phyloP scores from a whole-genome alignment of 1,284 basidiomycete genomes.

The Grifola frondosa region DNA sequence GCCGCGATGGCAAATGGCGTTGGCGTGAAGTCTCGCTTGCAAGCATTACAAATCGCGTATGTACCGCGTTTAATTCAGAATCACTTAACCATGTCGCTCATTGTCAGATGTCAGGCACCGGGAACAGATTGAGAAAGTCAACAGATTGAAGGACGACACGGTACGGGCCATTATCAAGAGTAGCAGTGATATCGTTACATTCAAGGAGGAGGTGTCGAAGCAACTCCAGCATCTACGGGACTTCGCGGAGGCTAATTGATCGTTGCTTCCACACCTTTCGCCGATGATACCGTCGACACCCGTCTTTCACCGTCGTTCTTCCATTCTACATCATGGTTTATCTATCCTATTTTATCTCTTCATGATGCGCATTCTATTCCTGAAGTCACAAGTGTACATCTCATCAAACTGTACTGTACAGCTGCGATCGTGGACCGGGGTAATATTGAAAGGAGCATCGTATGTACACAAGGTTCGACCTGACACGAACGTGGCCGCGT shows the following conservation, averaged over 20 bases:
- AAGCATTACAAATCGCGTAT: constrained; percentile 58
- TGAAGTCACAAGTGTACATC: too few relatives aligned
- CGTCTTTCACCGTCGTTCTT: neutral
- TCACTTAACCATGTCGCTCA: neutral
- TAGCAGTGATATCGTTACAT: constrained; percentile 73
- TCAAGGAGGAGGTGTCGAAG: constrained; percentile 73
- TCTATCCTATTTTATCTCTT: neutral
- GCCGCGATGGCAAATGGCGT: constrained; percentile 76
- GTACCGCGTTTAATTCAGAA: constrained; percentile 16
- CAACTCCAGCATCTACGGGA: constrained; percentile 64
- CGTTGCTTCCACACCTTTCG: constrained; percentile 18
- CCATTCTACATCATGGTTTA: neutral
- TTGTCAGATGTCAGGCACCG: constrained; percentile 62
- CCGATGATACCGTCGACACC: neutral
- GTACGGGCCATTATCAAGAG: constrained; percentile 78
- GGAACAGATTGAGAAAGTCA: constrained; percentile 73
- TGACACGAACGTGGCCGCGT: too few relatives aligned
- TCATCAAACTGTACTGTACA: too few relatives aligned
- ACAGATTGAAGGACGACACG: constrained; percentile 70
- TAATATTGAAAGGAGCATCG: too few relatives aligned
- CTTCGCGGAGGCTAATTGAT: constrained; percentile 58
- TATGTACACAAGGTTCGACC: too few relatives aligned
- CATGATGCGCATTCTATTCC: constrained; percentile 1
- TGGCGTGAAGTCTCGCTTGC: constrained; percentile 73
- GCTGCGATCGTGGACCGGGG: too few relatives aligned